These are phyloP conservation scores for Salvia hispanica DNA, from an alignment of 257 asterid genomes.

Conservation along the genomic window DNA sequence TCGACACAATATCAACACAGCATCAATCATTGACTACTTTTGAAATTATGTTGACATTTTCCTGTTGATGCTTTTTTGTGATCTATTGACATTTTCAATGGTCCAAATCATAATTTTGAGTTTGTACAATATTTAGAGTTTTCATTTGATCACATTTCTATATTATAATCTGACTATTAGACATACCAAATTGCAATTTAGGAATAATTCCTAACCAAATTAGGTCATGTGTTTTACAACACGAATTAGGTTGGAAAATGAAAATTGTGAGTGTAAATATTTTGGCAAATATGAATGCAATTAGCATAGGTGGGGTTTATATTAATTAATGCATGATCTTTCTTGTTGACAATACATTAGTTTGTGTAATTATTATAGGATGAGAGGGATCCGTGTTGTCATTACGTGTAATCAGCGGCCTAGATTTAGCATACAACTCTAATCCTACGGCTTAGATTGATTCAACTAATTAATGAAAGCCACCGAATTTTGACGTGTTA, in stretches of 20 bases:
- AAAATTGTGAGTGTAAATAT: neutral
- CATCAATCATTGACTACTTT: too few relatives aligned
- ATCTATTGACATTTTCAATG: too few relatives aligned
- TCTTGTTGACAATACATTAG: constrained; percentile 7
- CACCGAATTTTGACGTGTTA: constrained; percentile 8
- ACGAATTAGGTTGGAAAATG: neutral
- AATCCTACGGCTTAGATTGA: constrained; percentile 26
- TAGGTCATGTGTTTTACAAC: too few relatives aligned
- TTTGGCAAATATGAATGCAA: neutral
- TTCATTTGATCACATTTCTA: too few relatives aligned
- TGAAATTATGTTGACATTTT: too few relatives aligned
- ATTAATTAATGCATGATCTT: neutral
- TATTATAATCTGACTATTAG: neutral
- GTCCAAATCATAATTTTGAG: too few relatives aligned
- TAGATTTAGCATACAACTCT: neutral
- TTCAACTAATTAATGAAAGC: neutral
- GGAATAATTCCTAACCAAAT: too few relatives aligned
- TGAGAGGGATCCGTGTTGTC: constrained; percentile 36
- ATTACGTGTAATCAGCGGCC: constrained; percentile 27
- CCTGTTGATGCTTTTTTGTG: too few relatives aligned
- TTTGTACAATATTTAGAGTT: too few relatives aligned
- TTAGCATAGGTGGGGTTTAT: neutral
- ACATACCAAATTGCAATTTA: neutral
- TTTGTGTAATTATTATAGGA: neutral
- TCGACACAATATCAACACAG: too few relatives aligned